Base-by-base conservation (phyloP, 441 rosid species). In the Populus hybrid region DNA sequence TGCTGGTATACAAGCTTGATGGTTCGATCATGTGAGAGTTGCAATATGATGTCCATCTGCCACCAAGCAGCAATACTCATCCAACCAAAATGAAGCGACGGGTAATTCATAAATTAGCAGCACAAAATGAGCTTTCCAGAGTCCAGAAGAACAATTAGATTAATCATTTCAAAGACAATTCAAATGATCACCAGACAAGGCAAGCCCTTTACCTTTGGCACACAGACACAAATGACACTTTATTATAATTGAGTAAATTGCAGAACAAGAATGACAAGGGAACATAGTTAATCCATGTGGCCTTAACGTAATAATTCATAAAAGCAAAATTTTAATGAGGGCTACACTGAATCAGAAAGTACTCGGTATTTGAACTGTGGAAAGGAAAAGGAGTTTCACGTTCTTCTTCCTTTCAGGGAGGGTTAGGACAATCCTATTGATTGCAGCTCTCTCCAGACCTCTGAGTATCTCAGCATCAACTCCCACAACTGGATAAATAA, bases 1-100 rank as follows among this genome's bases (percentile, higher is more conserved):
- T 81, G 83, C 85, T 85, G 61, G 87, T 77, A 88, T 89, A 86
- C 30, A 89, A 89, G 86, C 84, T 89, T 88, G 86, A 90, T 88
- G 26, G 89, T 88, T 59, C 93, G 85, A 69, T 88, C 90, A 42
- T 90, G 90, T 6, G 91, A 88, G 23, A 18, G 90, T 82, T 70
- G 93, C 87, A 68, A 88, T 85, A 78, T 81, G 82, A 9, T 82
- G 57, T 54, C 90, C 86, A 69, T 86, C 91, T 84, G 90, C 76
- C 64, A 75, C 64, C 59, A 46, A 78, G 28, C 24, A 54, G 28
- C 14, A 46, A 10, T 28, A 77, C 36, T 61, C 21, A 66, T 30
- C 11, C 71, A 71, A 35, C 57, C 30, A 54, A 50, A 38, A 30
- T 18, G 40, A 73, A 21, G 35, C n/a, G 7, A 73, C 2, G 34